Percentiles rank a stretch among this genome's conserved stretches.
Evolutionary conservation across 208 protist genomes (phyloP).

Genomic region (Tritrichomonas musculus): DNA sequence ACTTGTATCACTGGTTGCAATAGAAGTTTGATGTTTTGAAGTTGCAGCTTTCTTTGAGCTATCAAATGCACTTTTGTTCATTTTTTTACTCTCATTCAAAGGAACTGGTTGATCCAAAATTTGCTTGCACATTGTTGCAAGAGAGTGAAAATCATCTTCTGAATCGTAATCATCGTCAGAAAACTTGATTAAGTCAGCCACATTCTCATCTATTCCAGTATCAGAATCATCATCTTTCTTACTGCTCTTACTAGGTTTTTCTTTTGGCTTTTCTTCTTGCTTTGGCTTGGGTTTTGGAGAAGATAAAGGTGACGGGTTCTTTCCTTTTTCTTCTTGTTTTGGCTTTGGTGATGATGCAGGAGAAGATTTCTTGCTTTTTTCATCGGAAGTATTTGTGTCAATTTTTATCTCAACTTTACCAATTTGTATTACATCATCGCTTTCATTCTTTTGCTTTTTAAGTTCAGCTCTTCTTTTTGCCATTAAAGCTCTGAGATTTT

Average conservation of each 20-base stretch:
- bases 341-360: background rate
- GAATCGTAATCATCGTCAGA: background rate
- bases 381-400: background rate
- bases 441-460: background rate
- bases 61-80: too few relatives aligned
- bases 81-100: too few relatives aligned
- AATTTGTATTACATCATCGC: background rate
- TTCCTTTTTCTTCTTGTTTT: background rate
- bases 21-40: too few relatives aligned
- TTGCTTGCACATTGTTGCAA: background rate
- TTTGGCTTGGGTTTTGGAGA: too few relatives aligned
- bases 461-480: background rate
- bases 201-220: background rate
- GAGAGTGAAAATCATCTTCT: background rate
- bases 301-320: background rate
- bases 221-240: background rate
- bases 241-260: background rate
- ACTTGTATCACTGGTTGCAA: too few relatives aligned
- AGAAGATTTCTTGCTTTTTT: background rate
- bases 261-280: background rate
- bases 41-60: too few relatives aligned
- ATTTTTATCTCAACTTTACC: background rate
- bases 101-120: background rate
- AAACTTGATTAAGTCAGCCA: background rate
- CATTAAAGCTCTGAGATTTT: background rate